These are phyloP conservation scores for Austroboletus novae-zelandiae DNA, from an alignment of 1,284 basidiomycete genomes.

Conservation along the genomic window DNA sequence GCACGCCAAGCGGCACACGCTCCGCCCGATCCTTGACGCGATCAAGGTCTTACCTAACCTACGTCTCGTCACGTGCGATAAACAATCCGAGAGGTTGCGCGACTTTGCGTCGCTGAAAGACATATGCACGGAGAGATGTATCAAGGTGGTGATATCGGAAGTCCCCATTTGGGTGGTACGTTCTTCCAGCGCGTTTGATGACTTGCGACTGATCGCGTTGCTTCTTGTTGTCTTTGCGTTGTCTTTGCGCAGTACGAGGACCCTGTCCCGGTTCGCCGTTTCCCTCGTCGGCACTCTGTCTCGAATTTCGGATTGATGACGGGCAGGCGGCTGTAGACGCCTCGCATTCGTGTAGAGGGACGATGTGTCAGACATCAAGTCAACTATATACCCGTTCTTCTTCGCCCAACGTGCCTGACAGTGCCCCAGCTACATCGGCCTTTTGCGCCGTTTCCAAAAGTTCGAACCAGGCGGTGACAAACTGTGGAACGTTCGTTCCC, in stretches of 20 bases:
- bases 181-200: background rate
- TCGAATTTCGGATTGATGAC: conserved; percentile 42
- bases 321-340: background rate
- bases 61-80: conserved; percentile 39
- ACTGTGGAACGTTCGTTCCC: no score
- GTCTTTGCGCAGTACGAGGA: conserved; percentile 38
- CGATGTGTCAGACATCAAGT: no score
- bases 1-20: conserved; percentile 22
- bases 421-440: no score
- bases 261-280: conserved; percentile 35
- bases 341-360: no score
- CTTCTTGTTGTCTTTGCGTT: background rate
- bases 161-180: conserved; percentile 40
- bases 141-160: conserved; percentile 32
- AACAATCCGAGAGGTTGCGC: conserved; percentile 15
- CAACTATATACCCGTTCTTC: no score
- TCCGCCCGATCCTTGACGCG: conserved; percentile 34
- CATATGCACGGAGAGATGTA: conserved; percentile 31
- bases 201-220: background rate
- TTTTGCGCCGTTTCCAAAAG: no score
- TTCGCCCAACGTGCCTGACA: no score
- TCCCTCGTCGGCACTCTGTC: conserved; percentile 41
- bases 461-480: no score
- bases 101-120: conserved; percentile 27
- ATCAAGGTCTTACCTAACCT: conserved; percentile 37